Conservation (phyloP, 306 rosid species). For the Rubus parviflorus region DNA sequence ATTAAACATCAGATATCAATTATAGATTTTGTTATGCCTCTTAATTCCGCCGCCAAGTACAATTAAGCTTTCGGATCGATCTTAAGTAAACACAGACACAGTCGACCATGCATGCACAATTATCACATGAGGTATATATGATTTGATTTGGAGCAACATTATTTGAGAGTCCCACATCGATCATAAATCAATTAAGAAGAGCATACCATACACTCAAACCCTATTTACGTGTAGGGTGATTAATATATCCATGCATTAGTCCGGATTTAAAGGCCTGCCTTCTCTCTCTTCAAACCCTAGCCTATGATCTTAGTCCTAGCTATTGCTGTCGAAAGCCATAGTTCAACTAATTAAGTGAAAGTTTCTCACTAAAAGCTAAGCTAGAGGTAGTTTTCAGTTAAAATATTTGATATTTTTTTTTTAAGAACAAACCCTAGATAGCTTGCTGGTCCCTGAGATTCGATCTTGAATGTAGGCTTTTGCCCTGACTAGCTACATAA, state of each 20-base stretch:
- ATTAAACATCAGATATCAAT: conserved; percentile 4
- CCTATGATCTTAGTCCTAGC: background rate
- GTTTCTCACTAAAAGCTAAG: background rate
- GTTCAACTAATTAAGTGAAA: conserved; percentile 23
- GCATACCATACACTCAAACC: background rate
- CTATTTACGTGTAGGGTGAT: conserved; percentile 21
- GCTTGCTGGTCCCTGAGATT: conserved; percentile 8
- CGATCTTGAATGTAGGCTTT: background rate
- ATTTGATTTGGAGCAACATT: background rate
- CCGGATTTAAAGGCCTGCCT: background rate
- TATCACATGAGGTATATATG: background rate
- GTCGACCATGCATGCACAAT: background rate
- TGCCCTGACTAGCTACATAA: background rate
- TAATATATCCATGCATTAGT: conserved; percentile 28
- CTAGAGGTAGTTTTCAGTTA: background rate
- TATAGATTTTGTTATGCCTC: background rate
- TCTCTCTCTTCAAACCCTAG: conserved; percentile 14
- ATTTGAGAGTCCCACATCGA: background rate
- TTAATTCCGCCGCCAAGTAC: background rate
- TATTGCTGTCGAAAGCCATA: conserved; percentile 29
- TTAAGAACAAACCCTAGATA: background rate
- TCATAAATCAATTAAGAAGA: background rate
- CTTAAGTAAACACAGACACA: background rate
- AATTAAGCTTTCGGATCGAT: background rate
- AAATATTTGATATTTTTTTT: background rate